Evolutionary conservation across 2,329 filamentous ascomycete species (phyloP).

Genomic region (Calonectria hongkongensis): DNA sequence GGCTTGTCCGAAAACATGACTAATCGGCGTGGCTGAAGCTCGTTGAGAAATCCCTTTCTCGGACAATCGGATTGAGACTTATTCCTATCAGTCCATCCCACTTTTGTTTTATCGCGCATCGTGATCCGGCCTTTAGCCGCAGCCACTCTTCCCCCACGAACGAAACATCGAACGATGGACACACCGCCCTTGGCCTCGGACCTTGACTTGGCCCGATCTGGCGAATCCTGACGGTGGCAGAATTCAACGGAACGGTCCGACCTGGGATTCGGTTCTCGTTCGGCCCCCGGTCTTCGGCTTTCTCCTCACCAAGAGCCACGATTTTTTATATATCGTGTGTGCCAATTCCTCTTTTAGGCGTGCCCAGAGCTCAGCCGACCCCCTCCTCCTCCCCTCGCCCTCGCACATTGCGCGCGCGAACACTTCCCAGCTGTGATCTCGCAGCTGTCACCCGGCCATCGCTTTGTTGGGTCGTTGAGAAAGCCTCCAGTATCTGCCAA

Average conservation of each 20-base stretch:
- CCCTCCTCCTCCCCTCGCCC: slow-evolving; percentile 2
- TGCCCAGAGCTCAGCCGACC: slow-evolving; percentile 35
- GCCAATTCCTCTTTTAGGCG: slow-evolving; percentile 31
- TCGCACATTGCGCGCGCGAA: slow-evolving; percentile 28
- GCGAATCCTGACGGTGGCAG: slow-evolving; percentile 38
- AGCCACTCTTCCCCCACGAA: slow-evolving; percentile 12
- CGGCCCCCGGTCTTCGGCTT: slow-evolving; percentile 43
- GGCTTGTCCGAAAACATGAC: neutral
- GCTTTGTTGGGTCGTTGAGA: slow-evolving; percentile 33
- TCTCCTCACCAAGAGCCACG: slow-evolving; percentile 37
- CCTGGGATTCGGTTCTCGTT: slow-evolving; percentile 38
- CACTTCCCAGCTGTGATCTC: slow-evolving; percentile 23
- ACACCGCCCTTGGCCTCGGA: slow-evolving; percentile 33
- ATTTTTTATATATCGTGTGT: slow-evolving; percentile 34
- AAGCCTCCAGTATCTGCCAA: slow-evolving; percentile 36
- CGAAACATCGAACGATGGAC: slow-evolving; percentile 26
- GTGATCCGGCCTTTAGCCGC: neutral
- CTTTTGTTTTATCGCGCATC: neutral
- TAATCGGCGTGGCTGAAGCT: neutral
- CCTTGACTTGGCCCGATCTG: slow-evolving; percentile 24
- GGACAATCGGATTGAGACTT: slow-evolving; percentile 16
- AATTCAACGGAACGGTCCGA: slow-evolving; percentile 40
- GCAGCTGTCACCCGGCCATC: slow-evolving; percentile 16
- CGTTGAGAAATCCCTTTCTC: neutral
- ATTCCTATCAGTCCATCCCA: slow-evolving; percentile 14